phyloP scores from a whole-genome alignment of 2,329 filamentous ascomycete species.

The Samsoniella hepiali region DNA sequence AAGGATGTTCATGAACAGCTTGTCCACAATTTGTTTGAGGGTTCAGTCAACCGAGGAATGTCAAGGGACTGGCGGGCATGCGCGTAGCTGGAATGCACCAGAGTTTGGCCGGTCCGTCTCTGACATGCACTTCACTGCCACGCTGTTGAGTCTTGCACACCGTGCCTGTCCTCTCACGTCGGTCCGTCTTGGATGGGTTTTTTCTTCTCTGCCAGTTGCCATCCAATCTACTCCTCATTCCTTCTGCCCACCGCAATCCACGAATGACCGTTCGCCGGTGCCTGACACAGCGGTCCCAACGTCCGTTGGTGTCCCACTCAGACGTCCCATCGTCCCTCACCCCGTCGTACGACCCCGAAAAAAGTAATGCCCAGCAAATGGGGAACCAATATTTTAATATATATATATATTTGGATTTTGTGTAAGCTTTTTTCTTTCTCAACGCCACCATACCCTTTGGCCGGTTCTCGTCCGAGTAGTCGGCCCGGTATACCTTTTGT shows the following conservation, averaged over 20 bases:
- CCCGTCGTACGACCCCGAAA: neutral
- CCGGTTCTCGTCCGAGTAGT: neutral
- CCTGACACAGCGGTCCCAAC: constrained; percentile 6
- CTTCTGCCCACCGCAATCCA: neutral
- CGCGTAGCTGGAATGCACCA: neutral
- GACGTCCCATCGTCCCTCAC: neutral
- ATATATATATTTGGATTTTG: too few relatives aligned
- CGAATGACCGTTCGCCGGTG: constrained; percentile 1
- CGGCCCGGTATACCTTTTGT: too few relatives aligned
- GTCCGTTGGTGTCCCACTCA: neutral
- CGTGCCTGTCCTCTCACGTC: neutral
- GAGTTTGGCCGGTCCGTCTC: neutral
- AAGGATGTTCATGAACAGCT: neutral
- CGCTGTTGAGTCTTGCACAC: neutral
- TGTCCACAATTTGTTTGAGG: neutral
- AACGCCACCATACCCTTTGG: neutral
- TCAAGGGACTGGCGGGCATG: neutral
- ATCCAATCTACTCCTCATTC: constrained; percentile 13
- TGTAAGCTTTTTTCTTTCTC: too few relatives aligned
- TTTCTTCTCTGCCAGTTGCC: neutral
- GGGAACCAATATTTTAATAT: too few relatives aligned
- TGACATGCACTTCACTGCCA: neutral
- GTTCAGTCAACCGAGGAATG: neutral
- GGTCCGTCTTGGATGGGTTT: neutral
- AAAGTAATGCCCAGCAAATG: too few relatives aligned